Percentiles rank a stretch among this genome's conserved stretches.
These are phyloP conservation scores for Earliella scabrosa DNA, from an alignment of 1,284 basidiomycete species.

Conservation along the genomic window DNA sequence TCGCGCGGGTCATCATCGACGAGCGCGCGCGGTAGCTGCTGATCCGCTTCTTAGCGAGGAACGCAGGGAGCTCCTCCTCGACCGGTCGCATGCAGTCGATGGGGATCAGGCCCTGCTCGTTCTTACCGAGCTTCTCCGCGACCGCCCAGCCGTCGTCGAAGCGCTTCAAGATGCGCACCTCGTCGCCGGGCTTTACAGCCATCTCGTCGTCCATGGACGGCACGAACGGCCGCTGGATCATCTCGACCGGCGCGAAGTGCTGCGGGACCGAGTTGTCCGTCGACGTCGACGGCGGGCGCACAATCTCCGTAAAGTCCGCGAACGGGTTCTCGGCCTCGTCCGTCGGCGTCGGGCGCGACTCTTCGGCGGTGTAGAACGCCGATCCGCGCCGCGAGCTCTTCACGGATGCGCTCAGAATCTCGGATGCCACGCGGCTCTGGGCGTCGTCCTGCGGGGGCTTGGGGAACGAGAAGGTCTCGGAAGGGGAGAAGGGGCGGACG, in stretches of 20 bases:
- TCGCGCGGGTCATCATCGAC: constrained; percentile 7
- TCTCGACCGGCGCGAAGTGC: constrained; percentile 46
- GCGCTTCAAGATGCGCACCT: constrained; percentile 52
- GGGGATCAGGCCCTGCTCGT: constrained; percentile 51
- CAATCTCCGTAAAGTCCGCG: constrained; percentile 28
- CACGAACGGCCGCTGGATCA: constrained; percentile 57
- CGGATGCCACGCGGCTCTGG: constrained; percentile 12
- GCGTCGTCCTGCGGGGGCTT: constrained; percentile 49
- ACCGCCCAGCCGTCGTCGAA: constrained; percentile 77
- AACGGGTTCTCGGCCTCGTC: constrained; percentile 40
- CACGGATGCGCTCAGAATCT: constrained; percentile 12
- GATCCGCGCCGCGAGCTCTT: constrained; percentile 11
- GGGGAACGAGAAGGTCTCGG: constrained; percentile 69
- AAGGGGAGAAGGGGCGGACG: constrained; percentile 65
- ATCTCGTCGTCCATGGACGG: constrained; percentile 66
- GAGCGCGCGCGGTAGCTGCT: constrained; percentile 40
- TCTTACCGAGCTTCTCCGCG: constrained; percentile 37
- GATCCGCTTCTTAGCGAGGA: constrained; percentile 52
- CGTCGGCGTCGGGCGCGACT: background rate
- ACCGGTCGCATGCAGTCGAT: constrained; percentile 60
- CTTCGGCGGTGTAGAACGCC: constrained; percentile 22
- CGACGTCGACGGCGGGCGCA: constrained; percentile 27
- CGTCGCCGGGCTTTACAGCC: constrained; percentile 52
- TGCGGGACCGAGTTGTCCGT: constrained; percentile 30
- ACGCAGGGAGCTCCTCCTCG: constrained; percentile 52